Evolutionary conservation across 306 rosid species (phyloP).

Genomic region (Gastrolobium villosum): DNA sequence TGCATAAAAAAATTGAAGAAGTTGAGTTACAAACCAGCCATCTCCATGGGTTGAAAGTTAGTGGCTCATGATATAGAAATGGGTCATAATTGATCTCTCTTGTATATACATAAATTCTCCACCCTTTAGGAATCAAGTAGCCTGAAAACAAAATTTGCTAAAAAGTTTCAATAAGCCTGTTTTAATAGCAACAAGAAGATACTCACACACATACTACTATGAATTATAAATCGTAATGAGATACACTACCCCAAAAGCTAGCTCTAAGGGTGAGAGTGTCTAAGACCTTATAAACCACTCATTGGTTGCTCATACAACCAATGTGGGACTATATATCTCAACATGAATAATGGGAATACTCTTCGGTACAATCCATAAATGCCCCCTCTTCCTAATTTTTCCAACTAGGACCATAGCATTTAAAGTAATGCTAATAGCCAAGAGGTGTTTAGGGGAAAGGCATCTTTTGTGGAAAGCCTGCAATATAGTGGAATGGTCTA

Average conservation of each 20-base stretch:
- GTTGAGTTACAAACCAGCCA: slow-evolving; percentile 83
- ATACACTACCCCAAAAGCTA: no score
- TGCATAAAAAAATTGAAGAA: not conserved
- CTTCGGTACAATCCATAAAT: slow-evolving; percentile 8
- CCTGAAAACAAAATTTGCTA: slow-evolving; percentile 59
- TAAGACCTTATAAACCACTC: no score
- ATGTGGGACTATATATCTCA: no score
- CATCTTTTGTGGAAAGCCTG: slow-evolving; percentile 11
- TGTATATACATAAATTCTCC: slow-evolving; percentile 97
- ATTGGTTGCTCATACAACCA: no score
- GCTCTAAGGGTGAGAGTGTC: no score
- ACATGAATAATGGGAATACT: slow-evolving; percentile 1
- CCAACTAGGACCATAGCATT: not conserved
- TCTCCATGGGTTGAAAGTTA: slow-evolving; percentile 94
- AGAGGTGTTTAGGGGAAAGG: slow-evolving; percentile 28
- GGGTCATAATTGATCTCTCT: slow-evolving; percentile 91
- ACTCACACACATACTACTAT: not conserved
- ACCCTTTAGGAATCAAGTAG: slow-evolving; percentile 85
- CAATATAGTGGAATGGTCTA: slow-evolving; percentile 41
- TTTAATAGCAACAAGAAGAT: not conserved
- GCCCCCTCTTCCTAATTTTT: not conserved
- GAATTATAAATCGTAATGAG: no score
- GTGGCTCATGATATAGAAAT: slow-evolving; percentile 82
- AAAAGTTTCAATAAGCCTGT: not conserved
- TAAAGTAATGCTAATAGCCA: slow-evolving; percentile 40